Percentiles rank a stretch among this genome's conserved stretches.
phyloP scores from a whole-genome alignment of 495 filamentous ascomycete species.

The Annulohypoxylon moriforme region DNA sequence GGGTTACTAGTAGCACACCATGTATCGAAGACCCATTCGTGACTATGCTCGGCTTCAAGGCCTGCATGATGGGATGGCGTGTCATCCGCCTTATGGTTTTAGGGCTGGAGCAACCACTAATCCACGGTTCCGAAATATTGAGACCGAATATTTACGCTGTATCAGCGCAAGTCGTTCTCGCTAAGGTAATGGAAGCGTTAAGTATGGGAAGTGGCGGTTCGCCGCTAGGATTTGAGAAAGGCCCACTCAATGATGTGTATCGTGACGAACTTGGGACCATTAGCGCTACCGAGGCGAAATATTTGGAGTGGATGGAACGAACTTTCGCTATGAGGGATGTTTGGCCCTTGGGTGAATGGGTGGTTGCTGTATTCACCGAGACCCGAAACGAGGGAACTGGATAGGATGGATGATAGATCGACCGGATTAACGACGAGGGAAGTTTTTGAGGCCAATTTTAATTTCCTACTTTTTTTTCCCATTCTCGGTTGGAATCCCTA shows the following conservation, averaged over 20 bases:
- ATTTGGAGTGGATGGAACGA: neutral
- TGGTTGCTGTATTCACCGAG: conserved; percentile 5
- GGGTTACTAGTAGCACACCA: neutral
- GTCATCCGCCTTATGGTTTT: conserved; percentile 1
- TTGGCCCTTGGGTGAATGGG: neutral
- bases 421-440: too few relatives aligned
- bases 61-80: conserved; percentile 3
- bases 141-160: neutral
- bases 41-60: conserved; percentile 1
- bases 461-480: too few relatives aligned
- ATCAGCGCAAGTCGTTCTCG: neutral
- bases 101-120: neutral
- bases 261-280: neutral
- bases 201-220: neutral
- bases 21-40: conserved; percentile 4
- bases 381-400: neutral
- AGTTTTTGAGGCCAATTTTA: too few relatives aligned
- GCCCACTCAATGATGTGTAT: neutral
- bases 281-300: conserved; percentile 2
- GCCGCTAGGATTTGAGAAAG: neutral
- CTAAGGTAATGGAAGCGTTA: neutral
- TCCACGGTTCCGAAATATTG: neutral
- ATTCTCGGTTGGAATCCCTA: too few relatives aligned
- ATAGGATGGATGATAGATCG: too few relatives aligned
- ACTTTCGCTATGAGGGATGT: neutral